Percentiles rank a stretch among this genome's conserved stretches.
Evolutionary conservation across 352 stramenopile species (phyloP).

Genomic region (Elongisporangium undulatum): DNA sequence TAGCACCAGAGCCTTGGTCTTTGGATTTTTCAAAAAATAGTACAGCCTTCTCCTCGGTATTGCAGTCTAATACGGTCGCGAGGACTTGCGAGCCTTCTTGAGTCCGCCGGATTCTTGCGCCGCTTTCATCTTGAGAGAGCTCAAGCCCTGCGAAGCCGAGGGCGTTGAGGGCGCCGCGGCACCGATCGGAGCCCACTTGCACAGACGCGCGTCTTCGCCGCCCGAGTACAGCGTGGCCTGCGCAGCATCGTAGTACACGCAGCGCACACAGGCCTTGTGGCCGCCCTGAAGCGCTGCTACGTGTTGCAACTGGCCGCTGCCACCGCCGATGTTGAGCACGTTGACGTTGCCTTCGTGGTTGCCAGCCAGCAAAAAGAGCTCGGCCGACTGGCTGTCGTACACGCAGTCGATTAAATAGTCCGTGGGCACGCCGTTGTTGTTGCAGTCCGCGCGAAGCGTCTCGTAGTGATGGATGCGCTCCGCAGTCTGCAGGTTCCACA

Average conservation of each 20-base stretch:
- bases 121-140: conserved; percentile 19
- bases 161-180: not conserved
- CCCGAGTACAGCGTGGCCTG: conserved; percentile 64
- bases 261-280: conserved; percentile 84
- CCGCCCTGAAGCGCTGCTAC: conserved; percentile 44
- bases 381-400: conserved; percentile 63
- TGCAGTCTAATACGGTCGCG: conserved; percentile 51
- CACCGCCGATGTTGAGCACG: conserved; percentile 55
- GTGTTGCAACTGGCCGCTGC: conserved; percentile 51
- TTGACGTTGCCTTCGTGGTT: conserved; percentile 79
- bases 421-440: conserved; percentile 47
- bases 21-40: not conserved
- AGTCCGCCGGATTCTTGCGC: conserved; percentile 39
- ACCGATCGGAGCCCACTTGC: conserved; percentile 49
- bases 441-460: conserved; percentile 72
- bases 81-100: conserved; percentile 72
- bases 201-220: conserved; percentile 84
- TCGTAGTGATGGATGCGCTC: conserved; percentile 79
- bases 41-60: no score
- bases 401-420: conserved; percentile 88
- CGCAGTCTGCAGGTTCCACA: conserved; percentile 88
- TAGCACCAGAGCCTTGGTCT: not conserved
- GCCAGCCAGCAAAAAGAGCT: conserved; percentile 74
- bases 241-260: conserved; percentile 64
- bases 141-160: conserved; percentile 3